phyloP scores from a whole-genome alignment of 306 rosid genomes.

The Coriaria nepalensis region DNA sequence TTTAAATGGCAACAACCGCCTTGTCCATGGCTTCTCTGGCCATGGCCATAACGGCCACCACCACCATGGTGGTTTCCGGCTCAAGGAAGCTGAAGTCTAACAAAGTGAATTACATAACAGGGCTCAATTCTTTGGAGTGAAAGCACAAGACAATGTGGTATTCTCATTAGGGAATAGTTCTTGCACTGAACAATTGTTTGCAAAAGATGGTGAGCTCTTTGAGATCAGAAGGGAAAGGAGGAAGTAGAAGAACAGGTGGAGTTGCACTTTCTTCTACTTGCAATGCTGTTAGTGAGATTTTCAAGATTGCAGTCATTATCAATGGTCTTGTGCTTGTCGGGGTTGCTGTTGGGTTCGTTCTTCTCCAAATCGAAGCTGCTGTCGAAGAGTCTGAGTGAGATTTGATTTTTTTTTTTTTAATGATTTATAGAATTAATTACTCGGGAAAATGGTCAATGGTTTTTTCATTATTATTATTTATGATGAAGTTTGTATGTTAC shows the following conservation, averaged over 20 bases:
- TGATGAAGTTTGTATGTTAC: no score
- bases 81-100: conserved; percentile 10
- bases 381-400: conserved; percentile 1
- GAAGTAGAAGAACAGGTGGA: conserved; percentile 30
- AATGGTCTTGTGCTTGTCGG: conserved; percentile 63
- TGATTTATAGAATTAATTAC: no score
- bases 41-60: conserved; percentile 16
- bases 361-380: conserved; percentile 1
- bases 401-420: not conserved
- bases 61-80: conserved; percentile 1
- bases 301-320: conserved; percentile 58
- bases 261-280: conserved; percentile 51
- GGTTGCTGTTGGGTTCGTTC: conserved; percentile 32
- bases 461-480: no score
- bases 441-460: no score
- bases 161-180: conserved; percentile 21
- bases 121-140: conserved; percentile 27
- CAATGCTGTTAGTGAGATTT: conserved; percentile 64
- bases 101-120: conserved; percentile 16
- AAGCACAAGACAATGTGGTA: conserved; percentile 21
- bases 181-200: conserved; percentile 25
- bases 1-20: conserved; percentile 21
- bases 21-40: conserved; percentile 17
- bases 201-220: conserved; percentile 26
- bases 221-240: conserved; percentile 18